A percentile compares a stretch with the other conserved stretches of the same genome.
Evolutionary conservation across 352 stramenopile genomes (phyloP).

Genomic region (Phytophthora foliorum): DNA sequence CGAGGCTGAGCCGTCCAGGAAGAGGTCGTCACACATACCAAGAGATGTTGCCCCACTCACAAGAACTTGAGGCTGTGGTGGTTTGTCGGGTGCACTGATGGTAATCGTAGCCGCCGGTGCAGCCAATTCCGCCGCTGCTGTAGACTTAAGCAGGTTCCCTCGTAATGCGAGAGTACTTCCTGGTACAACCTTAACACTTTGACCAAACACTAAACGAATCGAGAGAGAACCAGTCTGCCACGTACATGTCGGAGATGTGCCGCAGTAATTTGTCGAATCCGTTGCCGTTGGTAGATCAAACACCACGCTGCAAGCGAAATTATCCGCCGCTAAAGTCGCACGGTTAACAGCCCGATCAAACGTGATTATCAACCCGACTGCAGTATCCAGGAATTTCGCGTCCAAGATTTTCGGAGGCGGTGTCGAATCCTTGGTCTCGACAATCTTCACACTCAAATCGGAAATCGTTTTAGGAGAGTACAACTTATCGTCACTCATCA

Average conservation of each 20-base stretch:
- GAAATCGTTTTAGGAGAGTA: constrained; percentile 43
- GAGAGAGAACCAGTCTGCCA: constrained; percentile 56
- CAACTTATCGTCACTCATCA: constrained; percentile 40
- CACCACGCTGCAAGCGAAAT: constrained; percentile 58
- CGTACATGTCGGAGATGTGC: constrained; percentile 43
- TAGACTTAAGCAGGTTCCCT: constrained; percentile 64
- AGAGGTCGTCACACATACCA: constrained; percentile 67
- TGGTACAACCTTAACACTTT: constrained; percentile 50
- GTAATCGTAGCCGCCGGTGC: constrained; percentile 40
- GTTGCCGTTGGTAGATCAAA: constrained; percentile 55
- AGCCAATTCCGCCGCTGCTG: constrained; percentile 47
- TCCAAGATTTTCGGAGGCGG: constrained; percentile 63
- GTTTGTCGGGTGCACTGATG: constrained; percentile 46
- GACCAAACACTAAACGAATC: constrained; percentile 63
- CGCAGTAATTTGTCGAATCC: constrained; percentile 50
- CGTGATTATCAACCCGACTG: constrained; percentile 46
- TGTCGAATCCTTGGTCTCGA: constrained; percentile 70
- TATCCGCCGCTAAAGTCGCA: constrained; percentile 33
- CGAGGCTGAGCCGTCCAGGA: constrained; percentile 63
- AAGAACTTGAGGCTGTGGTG: constrained; percentile 52
- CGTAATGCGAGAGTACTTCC: constrained; percentile 45
- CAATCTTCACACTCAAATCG: constrained; percentile 55
- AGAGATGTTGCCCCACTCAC: constrained; percentile 61
- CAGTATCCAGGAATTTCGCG: constrained; percentile 65
- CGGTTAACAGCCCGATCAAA: constrained; percentile 66